Percentiles rank a stretch among this genome's conserved stretches.
These are phyloP conservation scores for Pseudogymnoascus sp. DNA, from an alignment of 2,329 filamentous ascomycete species.

Conservation along the genomic window DNA sequence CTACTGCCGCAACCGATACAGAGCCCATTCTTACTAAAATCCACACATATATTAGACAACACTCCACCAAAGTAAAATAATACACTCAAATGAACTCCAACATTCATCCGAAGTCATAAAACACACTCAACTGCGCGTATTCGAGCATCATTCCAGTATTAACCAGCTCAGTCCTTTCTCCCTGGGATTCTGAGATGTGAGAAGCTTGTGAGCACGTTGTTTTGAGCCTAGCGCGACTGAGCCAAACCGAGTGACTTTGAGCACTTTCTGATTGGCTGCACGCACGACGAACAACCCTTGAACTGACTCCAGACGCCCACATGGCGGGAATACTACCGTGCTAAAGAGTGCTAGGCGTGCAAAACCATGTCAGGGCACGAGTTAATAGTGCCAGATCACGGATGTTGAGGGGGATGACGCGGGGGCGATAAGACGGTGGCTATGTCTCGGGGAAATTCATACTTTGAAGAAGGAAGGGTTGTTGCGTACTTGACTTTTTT, in stretches of 20 bases:
- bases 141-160: neutral
- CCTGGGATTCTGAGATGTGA: neutral
- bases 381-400: neutral
- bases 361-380: neutral
- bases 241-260: neutral
- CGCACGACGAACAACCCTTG: neutral
- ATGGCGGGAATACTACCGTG: neutral
- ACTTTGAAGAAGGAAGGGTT: neutral
- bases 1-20: neutral
- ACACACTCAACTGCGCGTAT: neutral
- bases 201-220: neutral
- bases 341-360: neutral
- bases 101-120: neutral
- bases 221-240: neutral
- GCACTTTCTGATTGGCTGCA: neutral
- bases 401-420: neutral
- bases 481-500: neutral
- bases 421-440: neutral
- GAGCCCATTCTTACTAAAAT: neutral
- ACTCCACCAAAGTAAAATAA: neutral
- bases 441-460: neutral
- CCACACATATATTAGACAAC: neutral
- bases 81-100: neutral
- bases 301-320: neutral
- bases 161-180: neutral